Evolutionary conservation across 2,329 filamentous ascomycete genomes (phyloP).

Genomic region (Fusarium mundagurra): DNA sequence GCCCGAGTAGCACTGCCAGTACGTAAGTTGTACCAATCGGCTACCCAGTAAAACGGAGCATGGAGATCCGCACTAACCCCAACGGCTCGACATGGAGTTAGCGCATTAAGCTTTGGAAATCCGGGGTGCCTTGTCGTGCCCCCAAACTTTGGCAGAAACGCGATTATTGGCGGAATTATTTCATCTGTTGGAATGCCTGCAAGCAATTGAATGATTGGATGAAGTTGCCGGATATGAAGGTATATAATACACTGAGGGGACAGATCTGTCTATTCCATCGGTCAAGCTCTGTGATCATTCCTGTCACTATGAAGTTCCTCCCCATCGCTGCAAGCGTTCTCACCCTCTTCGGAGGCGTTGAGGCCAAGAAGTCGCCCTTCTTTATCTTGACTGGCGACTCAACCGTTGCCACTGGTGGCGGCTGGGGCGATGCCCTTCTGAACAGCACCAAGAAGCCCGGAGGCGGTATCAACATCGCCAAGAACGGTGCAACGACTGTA

Average conservation of each 20-base stretch:
- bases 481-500: constrained; percentile 11
- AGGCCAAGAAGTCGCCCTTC: constrained; percentile 5
- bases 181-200: rapidly evolving
- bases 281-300: neutral
- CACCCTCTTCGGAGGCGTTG: neutral
- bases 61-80: neutral
- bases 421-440: constrained; percentile 7
- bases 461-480: constrained; percentile 4
- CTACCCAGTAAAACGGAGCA: neutral
- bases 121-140: neutral
- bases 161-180: neutral
- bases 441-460: neutral
- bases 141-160: rapidly evolving
- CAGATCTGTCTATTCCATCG: no score
- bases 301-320: neutral
- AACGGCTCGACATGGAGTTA: neutral
- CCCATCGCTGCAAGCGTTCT: neutral
- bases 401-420: constrained; percentile 3
- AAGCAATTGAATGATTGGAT: neutral
- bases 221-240: neutral
- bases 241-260: neutral
- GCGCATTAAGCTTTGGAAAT: neutral
- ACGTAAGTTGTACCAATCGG: neutral
- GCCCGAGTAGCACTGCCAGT: neutral
- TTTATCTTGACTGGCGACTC: constrained; percentile 16